These are phyloP conservation scores for Ricinus communis DNA, from an alignment of 345 rosid species.

Conservation along the genomic window DNA sequence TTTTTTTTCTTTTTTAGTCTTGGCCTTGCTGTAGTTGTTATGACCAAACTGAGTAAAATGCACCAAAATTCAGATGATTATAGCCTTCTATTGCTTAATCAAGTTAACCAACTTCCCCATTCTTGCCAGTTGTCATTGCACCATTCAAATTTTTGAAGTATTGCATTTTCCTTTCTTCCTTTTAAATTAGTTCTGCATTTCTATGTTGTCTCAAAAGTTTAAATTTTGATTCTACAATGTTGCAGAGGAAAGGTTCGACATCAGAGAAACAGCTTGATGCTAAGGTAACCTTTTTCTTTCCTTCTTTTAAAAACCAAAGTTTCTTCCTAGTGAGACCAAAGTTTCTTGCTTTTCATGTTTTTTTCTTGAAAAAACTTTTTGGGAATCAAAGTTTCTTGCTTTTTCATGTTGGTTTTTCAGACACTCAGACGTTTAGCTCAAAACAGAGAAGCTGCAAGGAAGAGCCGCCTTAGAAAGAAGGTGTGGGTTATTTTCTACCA, in stretches of 20 bases:
- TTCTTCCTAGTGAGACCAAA: no score
- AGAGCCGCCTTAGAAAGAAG: constrained; percentile 97
- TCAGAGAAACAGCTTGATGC: constrained; percentile 90
- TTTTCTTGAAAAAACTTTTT: not conserved
- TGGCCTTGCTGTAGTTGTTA: no score
- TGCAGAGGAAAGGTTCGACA: constrained; percentile 81
- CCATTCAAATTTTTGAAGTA: not conserved
- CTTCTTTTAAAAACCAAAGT: not conserved
- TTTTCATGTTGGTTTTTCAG: constrained; percentile 41
- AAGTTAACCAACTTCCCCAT: no score
- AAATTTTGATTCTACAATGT: constrained; percentile 20
- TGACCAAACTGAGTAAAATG: not conserved
- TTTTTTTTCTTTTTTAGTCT: no score
- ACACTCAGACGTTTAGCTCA: constrained; percentile 97
- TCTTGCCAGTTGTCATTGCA: no score
- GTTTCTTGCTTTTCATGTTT: not conserved
- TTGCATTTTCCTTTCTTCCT: not conserved
- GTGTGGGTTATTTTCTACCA: constrained; percentile 27
- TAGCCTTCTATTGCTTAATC: no score
- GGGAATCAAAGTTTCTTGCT: constrained; percentile 1
- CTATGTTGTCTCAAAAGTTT: constrained; percentile 1
- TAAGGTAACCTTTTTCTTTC: constrained; percentile 52
- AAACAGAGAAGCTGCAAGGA: constrained; percentile 99
- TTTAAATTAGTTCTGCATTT: constrained; percentile 1
- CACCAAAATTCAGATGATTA: not conserved